Evolutionary conservation across 352 stramenopile species (phyloP).

Genomic region (Pythium scleroteichum): DNA sequence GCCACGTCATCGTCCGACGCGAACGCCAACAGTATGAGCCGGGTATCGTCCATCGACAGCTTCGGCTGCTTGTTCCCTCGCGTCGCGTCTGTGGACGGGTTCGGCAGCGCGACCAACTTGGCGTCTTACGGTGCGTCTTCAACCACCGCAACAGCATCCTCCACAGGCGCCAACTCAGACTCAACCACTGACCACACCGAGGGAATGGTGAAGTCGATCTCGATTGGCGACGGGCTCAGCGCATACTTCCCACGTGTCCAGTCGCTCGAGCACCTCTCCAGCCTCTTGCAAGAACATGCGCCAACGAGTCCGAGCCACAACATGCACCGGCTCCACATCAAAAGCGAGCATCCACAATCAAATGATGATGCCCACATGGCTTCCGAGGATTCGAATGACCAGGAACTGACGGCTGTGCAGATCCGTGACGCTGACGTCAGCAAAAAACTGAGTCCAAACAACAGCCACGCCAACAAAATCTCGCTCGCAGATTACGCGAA

Average conservation of each 20-base stretch:
- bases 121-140: constrained; percentile 15
- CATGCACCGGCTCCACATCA: constrained; percentile 10
- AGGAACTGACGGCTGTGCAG: constrained; percentile 18
- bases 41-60: constrained; percentile 84
- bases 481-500: constrained; percentile 40
- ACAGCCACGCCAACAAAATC: constrained; percentile 9
- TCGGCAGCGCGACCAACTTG: constrained; percentile 35
- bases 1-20: constrained; percentile 1
- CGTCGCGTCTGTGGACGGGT: constrained; percentile 83
- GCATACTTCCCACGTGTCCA: constrained; percentile 79
- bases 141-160: constrained; percentile 3
- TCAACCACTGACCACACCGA: constrained; percentile 10
- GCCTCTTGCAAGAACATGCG: constrained; percentile 65
- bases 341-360: constrained; percentile 4
- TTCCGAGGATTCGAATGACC: not conserved
- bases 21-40: constrained; percentile 32
- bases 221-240: constrained; percentile 64
- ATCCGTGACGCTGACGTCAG: constrained; percentile 26
- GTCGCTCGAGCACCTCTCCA: constrained; percentile 75
- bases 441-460: constrained; percentile 45
- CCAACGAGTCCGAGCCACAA: constrained; percentile 41
- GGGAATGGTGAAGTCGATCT: constrained; percentile 56
- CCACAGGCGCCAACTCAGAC: constrained; percentile 21
- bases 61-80: constrained; percentile 83
- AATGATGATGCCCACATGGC: not conserved